Base-by-base conservation (phyloP, 768 basidiomycete species). In the Nevesoporus exiguus region DNA sequence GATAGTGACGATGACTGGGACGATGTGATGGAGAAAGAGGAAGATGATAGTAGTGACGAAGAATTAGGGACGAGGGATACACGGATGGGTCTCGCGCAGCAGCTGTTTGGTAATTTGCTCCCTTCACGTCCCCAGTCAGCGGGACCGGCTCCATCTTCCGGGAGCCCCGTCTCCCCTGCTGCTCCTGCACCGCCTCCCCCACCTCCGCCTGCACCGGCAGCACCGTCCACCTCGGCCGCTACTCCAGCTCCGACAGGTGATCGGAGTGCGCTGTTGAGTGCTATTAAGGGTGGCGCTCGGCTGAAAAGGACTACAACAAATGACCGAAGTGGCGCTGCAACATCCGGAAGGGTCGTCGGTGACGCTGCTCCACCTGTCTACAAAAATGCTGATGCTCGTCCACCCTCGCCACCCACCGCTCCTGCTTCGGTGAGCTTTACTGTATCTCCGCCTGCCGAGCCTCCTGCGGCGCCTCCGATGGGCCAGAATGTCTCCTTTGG, bases 1-100 rank as follows among this genome's bases (percentile, higher is more conserved):
- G 76, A 75, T 31, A 74, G 76, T 30, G 86, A 89, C 2, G 88
- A 90, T 17, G 91, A 93, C 47, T 95, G 93, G 92, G 92, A 87
- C 51, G 83, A 85, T n/a, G 75, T 91, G 46, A 75, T 82, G 63
- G 92, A 94, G 68, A 84, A 82, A 40, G 80, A 84, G 21, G 81
- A 81, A 5, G 80, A 81, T 6, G 85, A 87, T 61, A 86, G 82
- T 57, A 86, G 83, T 49, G 91, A 93, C 51, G 93, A 93, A 67
- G 93, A 93, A 55, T 73, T 87, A 45, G 76, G 78, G n/a, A 77
- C 77, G 4, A 77, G 94, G 41, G 77, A 74, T 47, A 80, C 77
- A 17, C 78, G 90, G 15, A 79, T 80, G 54, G 82, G 84, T 51
- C 82, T 98, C 36, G 95, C 95, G 7, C 78, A 82, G 57, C 78